Conservation (phyloP, 2,329 filamentous ascomycete genomes). For the Monosporascus sp. region DNA sequence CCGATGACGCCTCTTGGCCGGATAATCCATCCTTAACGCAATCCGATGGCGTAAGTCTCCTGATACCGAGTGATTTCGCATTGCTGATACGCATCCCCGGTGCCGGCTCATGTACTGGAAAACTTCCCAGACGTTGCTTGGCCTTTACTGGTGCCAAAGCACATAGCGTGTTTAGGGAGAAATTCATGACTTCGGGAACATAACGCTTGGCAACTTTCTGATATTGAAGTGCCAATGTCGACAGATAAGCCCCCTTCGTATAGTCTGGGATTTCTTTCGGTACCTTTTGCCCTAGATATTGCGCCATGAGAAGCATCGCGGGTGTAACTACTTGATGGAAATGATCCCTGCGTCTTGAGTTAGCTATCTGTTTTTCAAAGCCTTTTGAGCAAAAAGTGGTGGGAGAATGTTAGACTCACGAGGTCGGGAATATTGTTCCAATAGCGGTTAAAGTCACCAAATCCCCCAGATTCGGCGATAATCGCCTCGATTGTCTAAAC, state of each 20-base stretch:
- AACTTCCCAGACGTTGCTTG: constrained; percentile 44
- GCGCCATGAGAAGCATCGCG: constrained; percentile 75
- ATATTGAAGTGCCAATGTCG: constrained; percentile 75
- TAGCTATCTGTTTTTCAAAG: not conserved
- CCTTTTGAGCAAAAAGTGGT: not conserved
- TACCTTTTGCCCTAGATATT: constrained; percentile 75
- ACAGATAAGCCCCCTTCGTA: constrained; percentile 71
- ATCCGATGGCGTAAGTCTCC: constrained; percentile 57
- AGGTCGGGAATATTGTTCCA: constrained; percentile 83
- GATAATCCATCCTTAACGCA: constrained; percentile 34
- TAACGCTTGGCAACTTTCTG: constrained; percentile 81
- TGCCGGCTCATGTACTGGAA: constrained; percentile 57
- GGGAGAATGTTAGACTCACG: constrained; percentile 26
- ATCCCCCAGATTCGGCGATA: constrained; percentile 62
- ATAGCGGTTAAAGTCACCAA: constrained; percentile 79
- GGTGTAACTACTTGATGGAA: constrained; percentile 95
- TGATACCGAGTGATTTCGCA: constrained; percentile 34
- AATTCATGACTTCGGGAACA: constrained; percentile 83
- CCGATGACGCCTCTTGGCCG: constrained; percentile 26
- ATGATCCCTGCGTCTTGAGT: constrained; percentile 55
- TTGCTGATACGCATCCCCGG: constrained; percentile 45
- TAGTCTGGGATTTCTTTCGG: constrained; percentile 63
- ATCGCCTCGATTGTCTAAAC: constrained; percentile 43
- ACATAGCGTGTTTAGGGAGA: constrained; percentile 68
- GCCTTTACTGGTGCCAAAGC: constrained; percentile 56